These are phyloP conservation scores for Microsporum audouinii DNA, from an alignment of 2,329 filamentous ascomycete species.

Conservation along the genomic window DNA sequence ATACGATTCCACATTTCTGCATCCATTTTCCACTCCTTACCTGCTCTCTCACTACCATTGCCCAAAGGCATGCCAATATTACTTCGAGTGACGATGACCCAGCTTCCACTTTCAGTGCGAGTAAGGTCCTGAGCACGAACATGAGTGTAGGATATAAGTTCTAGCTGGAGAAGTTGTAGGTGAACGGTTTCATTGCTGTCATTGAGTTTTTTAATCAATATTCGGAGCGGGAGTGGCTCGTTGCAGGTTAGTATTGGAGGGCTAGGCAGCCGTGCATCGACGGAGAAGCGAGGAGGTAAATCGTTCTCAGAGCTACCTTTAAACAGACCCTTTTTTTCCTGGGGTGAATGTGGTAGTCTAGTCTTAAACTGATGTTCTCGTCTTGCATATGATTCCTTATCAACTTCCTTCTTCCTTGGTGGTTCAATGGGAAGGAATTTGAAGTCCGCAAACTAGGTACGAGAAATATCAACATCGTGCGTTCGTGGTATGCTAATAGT, in stretches of 20 bases:
- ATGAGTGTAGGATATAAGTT: slow-evolving; percentile 66
- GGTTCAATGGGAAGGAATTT: slow-evolving; percentile 91
- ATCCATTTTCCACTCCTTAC: slow-evolving; percentile 59
- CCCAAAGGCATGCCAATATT: slow-evolving; percentile 63
- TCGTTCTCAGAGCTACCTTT: slow-evolving; percentile 28
- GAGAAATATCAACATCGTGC: slow-evolving; percentile 9
- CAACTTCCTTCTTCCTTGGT: slow-evolving; percentile 54
- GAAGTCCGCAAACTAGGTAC: slow-evolving; percentile 45
- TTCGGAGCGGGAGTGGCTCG: slow-evolving; percentile 64
- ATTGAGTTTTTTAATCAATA: slow-evolving; percentile 67
- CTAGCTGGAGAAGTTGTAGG: slow-evolving; percentile 67
- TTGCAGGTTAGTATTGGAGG: slow-evolving; percentile 85
- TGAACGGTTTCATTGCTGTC: slow-evolving; percentile 59
- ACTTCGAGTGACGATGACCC: slow-evolving; percentile 60
- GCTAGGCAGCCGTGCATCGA: slow-evolving; percentile 77
- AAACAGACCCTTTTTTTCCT: slow-evolving; percentile 50
- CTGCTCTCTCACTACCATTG: slow-evolving; percentile 44
- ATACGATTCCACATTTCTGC: slow-evolving; percentile 59
- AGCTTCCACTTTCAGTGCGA: slow-evolving; percentile 59
- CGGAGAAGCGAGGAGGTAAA: slow-evolving; percentile 49
- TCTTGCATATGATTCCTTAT: slow-evolving; percentile 74
- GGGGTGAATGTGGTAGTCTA: slow-evolving; percentile 16
- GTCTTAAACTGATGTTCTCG: slow-evolving; percentile 51
- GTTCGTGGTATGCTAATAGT: neutral
- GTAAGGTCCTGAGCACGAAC: slow-evolving; percentile 66